Evolutionary conservation across 2,329 filamentous ascomycete species (phyloP), one percentile per base, ranked within the genome.

Genomic region (Beauveria varroae): DNA sequence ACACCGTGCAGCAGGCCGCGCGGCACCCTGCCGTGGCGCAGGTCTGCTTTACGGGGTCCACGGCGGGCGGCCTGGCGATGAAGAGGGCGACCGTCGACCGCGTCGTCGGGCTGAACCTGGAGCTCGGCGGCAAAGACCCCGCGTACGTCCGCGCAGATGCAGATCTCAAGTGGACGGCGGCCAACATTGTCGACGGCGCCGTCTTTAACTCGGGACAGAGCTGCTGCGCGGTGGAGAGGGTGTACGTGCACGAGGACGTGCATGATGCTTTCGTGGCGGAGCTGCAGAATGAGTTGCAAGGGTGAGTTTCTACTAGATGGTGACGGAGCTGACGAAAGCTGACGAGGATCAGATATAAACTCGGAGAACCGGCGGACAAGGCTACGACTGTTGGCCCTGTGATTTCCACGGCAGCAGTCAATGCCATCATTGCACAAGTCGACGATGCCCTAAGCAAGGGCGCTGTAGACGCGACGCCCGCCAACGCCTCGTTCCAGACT

Each of bases 171-270:
- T 97, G 93, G 93, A 92, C 89, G 0, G 93, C 93, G 0, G 92
- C 90, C 67, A 91, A 97, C 75, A 93, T 98, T 68, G 91, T 97
- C 18, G 93, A 98, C 68, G 93, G 93, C 20, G 88, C 92, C 22
- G 81, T 98, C 62, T 98, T 97, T 81, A 98, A 98, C 78, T 96
- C 93, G 57, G 93, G 93, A 18, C 93, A 98, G 79, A 96, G 91
- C 72, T 98, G 93, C 80, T 98, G 93, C 75, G 90, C 91, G 24
- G 81, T 98, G 60, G 93, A 98, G 77, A 83, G 93, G 40, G 86
- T 98, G 22, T 98, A 98, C 69, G 93, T 98, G 7, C 86, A 95
- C 68, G 88, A 90, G 69, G 86, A 84, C 67, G 85, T 98, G 56
- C 86, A 97, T 73, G 91, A 96, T 69, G 77, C 84, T 10, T 97